phyloP scores from a whole-genome alignment of 305 asterid species.

The Petunia hybrid region DNA sequence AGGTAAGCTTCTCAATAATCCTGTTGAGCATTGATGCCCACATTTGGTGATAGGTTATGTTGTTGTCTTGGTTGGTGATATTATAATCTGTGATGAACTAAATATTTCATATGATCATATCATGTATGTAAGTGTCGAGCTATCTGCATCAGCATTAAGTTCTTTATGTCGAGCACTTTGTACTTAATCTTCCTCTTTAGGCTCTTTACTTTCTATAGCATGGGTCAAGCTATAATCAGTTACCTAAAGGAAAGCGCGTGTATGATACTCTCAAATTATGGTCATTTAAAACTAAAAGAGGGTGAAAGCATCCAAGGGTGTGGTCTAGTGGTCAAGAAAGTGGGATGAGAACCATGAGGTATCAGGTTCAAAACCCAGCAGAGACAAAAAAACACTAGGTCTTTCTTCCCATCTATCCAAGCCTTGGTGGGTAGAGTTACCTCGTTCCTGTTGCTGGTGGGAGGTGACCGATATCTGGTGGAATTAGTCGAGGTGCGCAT shows the following conservation, averaged over 20 bases:
- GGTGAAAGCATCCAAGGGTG: no score
- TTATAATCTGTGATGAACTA: neutral
- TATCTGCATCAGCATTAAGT: neutral
- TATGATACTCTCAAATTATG: neutral
- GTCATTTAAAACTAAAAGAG: neutral
- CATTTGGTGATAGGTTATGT: neutral
- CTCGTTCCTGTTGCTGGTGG: no score
- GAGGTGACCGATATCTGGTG: no score
- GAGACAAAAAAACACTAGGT: no score
- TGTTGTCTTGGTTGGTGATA: slow-evolving; percentile 4
- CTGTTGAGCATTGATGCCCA: neutral
- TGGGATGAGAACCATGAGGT: no score
- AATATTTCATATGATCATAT: neutral
- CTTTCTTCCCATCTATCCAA: no score
- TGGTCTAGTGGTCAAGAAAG: no score
- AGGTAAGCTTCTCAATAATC: slow-evolving; percentile 34
- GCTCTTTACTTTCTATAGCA: neutral
- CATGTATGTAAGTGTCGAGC: neutral
- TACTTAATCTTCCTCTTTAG: neutral
- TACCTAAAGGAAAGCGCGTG: neutral
- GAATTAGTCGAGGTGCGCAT: no score
- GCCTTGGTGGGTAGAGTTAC: no score
- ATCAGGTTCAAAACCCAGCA: no score
- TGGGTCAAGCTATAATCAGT: neutral
- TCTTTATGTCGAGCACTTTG: neutral